These are phyloP conservation scores for Nothopassalora personata DNA, from an alignment of 2,329 filamentous ascomycete species.

Conservation along the genomic window DNA sequence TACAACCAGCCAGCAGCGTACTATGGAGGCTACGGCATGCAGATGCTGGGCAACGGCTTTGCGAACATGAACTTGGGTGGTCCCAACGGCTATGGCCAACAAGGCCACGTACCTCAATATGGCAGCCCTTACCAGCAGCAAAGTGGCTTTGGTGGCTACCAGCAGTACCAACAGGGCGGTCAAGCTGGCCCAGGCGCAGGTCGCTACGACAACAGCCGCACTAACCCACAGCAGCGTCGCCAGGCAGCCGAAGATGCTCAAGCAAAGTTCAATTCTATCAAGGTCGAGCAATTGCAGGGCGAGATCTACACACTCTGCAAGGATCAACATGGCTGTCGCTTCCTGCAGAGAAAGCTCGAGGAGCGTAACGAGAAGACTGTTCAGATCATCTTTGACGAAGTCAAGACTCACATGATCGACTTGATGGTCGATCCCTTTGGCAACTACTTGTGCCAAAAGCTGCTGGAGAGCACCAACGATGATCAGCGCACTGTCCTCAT, in stretches of 20 bases:
- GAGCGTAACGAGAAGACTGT: conserved; percentile 77
- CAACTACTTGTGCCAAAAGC: conserved; percentile 98
- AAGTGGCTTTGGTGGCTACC: conserved; percentile 54
- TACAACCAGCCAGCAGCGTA: conserved; percentile 39
- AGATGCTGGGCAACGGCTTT: conserved; percentile 64
- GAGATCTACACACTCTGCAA: conserved; percentile 90
- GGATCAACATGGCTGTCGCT: conserved; percentile 95
- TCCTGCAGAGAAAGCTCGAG: conserved; percentile 94
- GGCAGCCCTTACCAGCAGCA: conserved; percentile 33
- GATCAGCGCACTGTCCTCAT: conserved; percentile 92
- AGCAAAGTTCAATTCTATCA: conserved; percentile 73
- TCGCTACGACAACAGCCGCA: conserved; percentile 64
- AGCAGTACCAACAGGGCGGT: conserved; percentile 45
- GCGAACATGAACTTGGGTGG: conserved; percentile 56
- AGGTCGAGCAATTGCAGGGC: conserved; percentile 72
- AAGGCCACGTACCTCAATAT: conserved; percentile 28
- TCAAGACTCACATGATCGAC: conserved; percentile 87
- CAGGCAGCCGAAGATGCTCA: conserved; percentile 67
- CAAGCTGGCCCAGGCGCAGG: conserved; percentile 27
- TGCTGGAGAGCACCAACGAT: conserved; percentile 90
- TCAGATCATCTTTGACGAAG: conserved; percentile 91
- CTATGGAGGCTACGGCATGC: conserved; percentile 48
- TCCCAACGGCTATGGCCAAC: conserved; percentile 37
- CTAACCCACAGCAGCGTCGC: conserved; percentile 69
- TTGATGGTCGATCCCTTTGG: conserved; percentile 99